Evolutionary conservation across 2,329 filamentous ascomycete genomes (phyloP).

Genomic region (Lomentospora prolificans): DNA sequence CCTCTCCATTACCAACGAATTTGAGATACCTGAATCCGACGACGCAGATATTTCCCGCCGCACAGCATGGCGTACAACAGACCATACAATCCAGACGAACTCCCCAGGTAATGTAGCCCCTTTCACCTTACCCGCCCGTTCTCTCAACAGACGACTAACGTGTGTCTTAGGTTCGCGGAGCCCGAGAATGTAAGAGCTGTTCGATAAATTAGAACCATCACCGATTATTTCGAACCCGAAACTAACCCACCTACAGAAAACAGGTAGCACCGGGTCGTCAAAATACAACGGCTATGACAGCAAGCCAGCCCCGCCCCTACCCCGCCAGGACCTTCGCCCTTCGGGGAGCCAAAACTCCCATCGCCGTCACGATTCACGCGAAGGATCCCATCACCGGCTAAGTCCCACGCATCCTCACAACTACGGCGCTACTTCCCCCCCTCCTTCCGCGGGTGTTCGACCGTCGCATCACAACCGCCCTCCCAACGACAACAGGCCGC

Average conservation of each 20-base stretch:
- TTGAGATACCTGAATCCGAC: constrained; percentile 61
- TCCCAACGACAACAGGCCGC: constrained; percentile 49
- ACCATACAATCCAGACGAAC: constrained; percentile 85
- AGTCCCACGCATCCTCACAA: constrained; percentile 19
- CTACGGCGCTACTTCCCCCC: constrained; percentile 41
- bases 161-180: constrained; percentile 35
- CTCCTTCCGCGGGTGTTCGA: constrained; percentile 32
- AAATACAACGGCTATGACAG: constrained; percentile 15
- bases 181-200: constrained; percentile 30
- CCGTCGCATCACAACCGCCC: constrained; percentile 38
- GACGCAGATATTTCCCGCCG: constrained; percentile 64
- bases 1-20: background rate
- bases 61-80: constrained; percentile 81
- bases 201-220: background rate
- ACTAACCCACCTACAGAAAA: background rate
- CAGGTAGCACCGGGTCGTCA: constrained; percentile 27
- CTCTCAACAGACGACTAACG: constrained; percentile 7
- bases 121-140: constrained; percentile 11
- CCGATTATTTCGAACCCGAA: background rate
- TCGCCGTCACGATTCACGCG: constrained; percentile 8
- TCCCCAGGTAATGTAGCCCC: constrained; percentile 63
- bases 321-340: constrained; percentile 12
- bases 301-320: constrained; percentile 11
- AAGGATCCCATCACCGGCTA: constrained; percentile 8
- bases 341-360: constrained; percentile 10